Evolutionary conservation across 2,329 filamentous ascomycete species (phyloP).

Genomic region (Pseudogymnoascus sp.): DNA sequence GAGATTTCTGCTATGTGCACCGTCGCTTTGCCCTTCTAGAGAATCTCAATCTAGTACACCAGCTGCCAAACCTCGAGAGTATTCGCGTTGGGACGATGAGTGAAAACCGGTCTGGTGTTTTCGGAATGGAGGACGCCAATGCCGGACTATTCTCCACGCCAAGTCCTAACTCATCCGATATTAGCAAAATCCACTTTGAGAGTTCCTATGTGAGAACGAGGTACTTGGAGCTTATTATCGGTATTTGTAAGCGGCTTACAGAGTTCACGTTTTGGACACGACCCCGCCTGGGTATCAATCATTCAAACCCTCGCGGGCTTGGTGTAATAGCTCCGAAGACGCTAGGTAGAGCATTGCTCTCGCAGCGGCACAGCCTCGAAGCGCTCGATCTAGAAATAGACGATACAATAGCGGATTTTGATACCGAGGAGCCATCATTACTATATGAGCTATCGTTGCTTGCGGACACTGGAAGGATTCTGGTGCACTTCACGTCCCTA

Average conservation of each 20-base stretch:
- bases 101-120: neutral
- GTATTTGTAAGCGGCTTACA: neutral
- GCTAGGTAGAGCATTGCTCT: neutral
- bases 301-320: neutral
- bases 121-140: too few relatives aligned
- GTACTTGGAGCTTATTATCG: neutral
- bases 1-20: neutral
- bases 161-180: neutral
- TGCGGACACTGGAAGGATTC: neutral
- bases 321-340: neutral
- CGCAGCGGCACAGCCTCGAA: neutral
- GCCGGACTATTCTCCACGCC: neutral
- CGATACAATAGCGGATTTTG: neutral
- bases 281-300: neutral
- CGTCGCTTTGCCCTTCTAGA: neutral
- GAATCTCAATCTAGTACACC: neutral
- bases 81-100: neutral
- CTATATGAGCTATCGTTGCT: neutral
- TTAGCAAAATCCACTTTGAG: neutral
- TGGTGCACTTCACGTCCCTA: neutral
- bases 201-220: neutral
- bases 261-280: neutral
- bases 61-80: neutral
- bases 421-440: neutral
- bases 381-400: neutral